Evolutionary conservation across 371 early-diverging fungal genomes (phyloP).

Genomic region (Coemansia sp.): DNA sequence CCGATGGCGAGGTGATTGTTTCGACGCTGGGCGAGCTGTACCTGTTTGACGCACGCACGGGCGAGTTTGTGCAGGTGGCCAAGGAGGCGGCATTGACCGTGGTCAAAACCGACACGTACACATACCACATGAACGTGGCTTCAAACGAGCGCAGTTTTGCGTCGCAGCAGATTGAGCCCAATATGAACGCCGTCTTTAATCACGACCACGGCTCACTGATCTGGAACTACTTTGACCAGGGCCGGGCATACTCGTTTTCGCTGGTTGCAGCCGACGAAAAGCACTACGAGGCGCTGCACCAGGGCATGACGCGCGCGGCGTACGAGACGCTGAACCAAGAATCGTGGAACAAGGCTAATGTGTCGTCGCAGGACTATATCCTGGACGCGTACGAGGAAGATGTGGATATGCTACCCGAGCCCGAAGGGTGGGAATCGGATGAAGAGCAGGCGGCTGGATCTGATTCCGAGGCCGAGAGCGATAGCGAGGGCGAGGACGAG

Average conservation of each 20-base stretch:
- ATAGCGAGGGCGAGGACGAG: constrained; percentile 11
- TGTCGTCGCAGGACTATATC: constrained; percentile 63
- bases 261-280: constrained; percentile 57
- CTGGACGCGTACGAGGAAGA: constrained; percentile 68
- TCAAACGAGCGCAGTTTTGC: constrained; percentile 52
- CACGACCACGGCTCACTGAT: constrained; percentile 59
- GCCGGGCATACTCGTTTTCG: constrained; percentile 65
- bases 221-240: constrained; percentile 60
- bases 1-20: constrained; percentile 29
- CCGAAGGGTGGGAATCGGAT: constrained; percentile 29
- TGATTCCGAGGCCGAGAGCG: constrained; percentile 1
- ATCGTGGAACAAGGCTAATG: constrained; percentile 54
- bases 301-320: constrained; percentile 62
- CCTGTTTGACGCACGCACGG: constrained; percentile 56
- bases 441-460: constrained; percentile 10
- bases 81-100: constrained; percentile 55
- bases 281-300: constrained; percentile 55
- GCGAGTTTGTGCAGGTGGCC: constrained; percentile 55
- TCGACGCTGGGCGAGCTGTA: constrained; percentile 57
- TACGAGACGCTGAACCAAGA: constrained; percentile 62
- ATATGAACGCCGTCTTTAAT: constrained; percentile 76
- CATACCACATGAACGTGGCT: constrained; percentile 60
- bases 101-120: constrained; percentile 47
- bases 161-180: constrained; percentile 63
- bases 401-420: constrained; percentile 53